Conservation (phyloP, 1,139 yeast genomes). For the Suhomyces bokatorum region DNA sequence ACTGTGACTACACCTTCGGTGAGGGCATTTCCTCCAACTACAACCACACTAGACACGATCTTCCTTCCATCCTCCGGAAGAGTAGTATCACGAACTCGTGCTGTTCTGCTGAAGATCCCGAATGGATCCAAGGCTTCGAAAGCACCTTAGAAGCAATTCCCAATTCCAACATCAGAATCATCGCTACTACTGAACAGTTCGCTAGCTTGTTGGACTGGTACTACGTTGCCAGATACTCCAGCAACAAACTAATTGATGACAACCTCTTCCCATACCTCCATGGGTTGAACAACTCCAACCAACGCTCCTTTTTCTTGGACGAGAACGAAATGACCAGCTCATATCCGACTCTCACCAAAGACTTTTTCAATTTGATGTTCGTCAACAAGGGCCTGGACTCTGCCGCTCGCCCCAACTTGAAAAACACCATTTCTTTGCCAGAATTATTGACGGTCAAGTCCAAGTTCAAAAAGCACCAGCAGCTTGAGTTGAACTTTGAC, state of each 20-base stretch:
- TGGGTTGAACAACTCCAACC: conserved; percentile 31
- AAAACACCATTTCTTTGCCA: conserved; percentile 25
- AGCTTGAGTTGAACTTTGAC: conserved; percentile 4
- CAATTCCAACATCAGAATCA: conserved; percentile 15
- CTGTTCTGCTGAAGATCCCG: conserved; percentile 4
- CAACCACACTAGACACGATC: conserved; percentile 11
- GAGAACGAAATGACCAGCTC: neutral
- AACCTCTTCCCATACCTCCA: conserved; percentile 41
- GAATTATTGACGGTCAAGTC: conserved; percentile 20
- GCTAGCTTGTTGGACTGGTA: conserved; percentile 28
- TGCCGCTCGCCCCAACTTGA: conserved; percentile 14
- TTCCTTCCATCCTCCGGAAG: conserved; percentile 15
- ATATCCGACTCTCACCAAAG: conserved; percentile 2
- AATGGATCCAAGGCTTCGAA: conserved; percentile 17
- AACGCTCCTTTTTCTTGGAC: conserved; percentile 27
- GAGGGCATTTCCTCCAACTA: conserved; percentile 7
- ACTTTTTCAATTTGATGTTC: conserved; percentile 24
- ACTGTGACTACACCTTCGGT: conserved; percentile 10
- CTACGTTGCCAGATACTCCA: conserved; percentile 19
- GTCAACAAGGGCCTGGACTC: conserved; percentile 11
- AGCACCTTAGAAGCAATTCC: conserved; percentile 12
- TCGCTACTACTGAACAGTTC: conserved; percentile 19
- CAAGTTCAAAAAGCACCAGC: neutral
- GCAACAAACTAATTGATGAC: neutral
- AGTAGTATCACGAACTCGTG: conserved; percentile 13